Evolutionary conservation across 2,329 filamentous ascomycete species (phyloP).

Genomic region (Torrubiellomyces zombiae): DNA sequence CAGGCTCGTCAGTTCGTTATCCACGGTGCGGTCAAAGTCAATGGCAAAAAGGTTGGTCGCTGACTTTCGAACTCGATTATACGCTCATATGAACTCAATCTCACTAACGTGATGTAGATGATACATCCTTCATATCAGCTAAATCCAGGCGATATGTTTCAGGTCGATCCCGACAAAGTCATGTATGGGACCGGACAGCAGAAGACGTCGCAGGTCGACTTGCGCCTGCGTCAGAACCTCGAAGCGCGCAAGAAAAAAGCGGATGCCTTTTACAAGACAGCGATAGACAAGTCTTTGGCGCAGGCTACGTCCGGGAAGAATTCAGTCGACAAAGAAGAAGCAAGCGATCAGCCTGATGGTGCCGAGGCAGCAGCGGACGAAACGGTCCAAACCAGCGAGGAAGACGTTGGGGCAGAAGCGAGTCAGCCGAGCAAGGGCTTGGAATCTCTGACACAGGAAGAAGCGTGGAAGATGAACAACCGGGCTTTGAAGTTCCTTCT

Average conservation of each 20-base stretch:
- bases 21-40: slow-evolving; percentile 86
- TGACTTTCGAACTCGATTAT: not conserved
- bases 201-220: slow-evolving; percentile 29
- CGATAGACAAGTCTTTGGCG: slow-evolving; percentile 4
- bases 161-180: slow-evolving; percentile 78
- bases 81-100: not conserved
- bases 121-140: slow-evolving; percentile 79
- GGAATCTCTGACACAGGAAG: slow-evolving; percentile 8
- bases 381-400: slow-evolving; percentile 3
- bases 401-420: slow-evolving; percentile 9
- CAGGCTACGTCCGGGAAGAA: slow-evolving; percentile 6
- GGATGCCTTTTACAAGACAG: slow-evolving; percentile 9
- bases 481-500: slow-evolving; percentile 12
- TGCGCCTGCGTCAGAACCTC: slow-evolving; percentile 10
- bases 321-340: slow-evolving; percentile 5
- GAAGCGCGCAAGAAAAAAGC: slow-evolving; percentile 12
- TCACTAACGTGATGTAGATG: slow-evolving; percentile 45
- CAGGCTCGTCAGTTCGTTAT: slow-evolving; percentile 91
- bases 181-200: slow-evolving; percentile 70
- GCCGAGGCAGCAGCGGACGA: slow-evolving; percentile 4
- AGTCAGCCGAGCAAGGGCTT: slow-evolving; percentile 2
- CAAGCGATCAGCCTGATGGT: too few relatives aligned
- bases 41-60: slow-evolving; percentile 68
- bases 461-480: slow-evolving; percentile 11
- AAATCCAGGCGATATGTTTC: slow-evolving; percentile 97